Conservation (phyloP, 345 rosid species). For the Boechera stricta region DNA sequence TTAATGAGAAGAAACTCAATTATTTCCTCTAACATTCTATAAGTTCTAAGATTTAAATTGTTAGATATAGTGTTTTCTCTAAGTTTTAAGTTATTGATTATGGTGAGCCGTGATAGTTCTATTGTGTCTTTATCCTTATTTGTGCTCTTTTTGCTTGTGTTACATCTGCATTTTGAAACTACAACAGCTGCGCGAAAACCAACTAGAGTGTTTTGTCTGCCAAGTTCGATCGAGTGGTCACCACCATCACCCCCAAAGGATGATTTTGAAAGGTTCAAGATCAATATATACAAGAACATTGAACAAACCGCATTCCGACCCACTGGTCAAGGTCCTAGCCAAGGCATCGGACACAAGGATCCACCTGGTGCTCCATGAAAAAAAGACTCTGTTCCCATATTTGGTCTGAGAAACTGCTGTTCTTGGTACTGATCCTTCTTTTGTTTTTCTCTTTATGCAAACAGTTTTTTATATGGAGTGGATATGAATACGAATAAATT, state of each 20-base stretch:
- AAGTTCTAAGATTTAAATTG: not conserved
- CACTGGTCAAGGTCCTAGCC: conserved; percentile 45
- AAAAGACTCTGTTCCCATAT: not conserved
- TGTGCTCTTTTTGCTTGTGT: conserved; percentile 28
- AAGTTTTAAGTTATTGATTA: conserved; percentile 6
- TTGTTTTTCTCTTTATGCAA: conserved; percentile 15
- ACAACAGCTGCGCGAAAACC: conserved; percentile 11
- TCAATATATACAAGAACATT: conserved; percentile 43
- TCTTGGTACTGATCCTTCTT: conserved; percentile 22
- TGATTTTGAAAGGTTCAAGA: conserved; percentile 31
- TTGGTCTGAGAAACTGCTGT: not conserved
- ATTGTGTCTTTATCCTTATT: not conserved
- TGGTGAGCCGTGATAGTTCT: conserved; percentile 36
- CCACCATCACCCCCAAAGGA: conserved; percentile 35
- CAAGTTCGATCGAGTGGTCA: conserved; percentile 11
- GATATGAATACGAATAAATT: not conserved
- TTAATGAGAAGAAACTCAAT: not conserved
- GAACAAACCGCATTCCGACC: conserved; percentile 45
- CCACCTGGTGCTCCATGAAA: conserved; percentile 39
- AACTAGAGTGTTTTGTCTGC: conserved; percentile 26
- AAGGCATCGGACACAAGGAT: conserved; percentile 42
- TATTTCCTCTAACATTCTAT: not conserved
- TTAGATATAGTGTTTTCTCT: conserved; percentile 11
- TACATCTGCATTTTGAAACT: conserved; percentile 31
- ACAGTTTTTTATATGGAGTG: not conserved